Conservation (phyloP, 2,329 filamentous ascomycete species). For the Neonectria faginata region DNA sequence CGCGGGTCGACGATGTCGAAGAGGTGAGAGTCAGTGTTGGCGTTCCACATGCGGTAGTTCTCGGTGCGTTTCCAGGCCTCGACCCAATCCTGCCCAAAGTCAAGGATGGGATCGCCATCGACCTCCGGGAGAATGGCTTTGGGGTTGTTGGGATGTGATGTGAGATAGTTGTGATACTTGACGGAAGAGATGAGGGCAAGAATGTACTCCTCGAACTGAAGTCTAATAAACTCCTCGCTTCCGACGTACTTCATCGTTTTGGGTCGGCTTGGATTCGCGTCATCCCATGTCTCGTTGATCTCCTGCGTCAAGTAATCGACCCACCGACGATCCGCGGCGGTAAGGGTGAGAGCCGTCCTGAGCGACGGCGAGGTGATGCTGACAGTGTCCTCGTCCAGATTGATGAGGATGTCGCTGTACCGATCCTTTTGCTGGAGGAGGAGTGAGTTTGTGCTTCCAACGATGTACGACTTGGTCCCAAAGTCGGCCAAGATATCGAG, state of each 20-base stretch:
- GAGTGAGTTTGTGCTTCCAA: constrained; percentile 95
- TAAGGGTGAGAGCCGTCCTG: constrained; percentile 79
- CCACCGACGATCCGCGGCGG: constrained; percentile 91
- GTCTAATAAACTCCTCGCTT: constrained; percentile 95
- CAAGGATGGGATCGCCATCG: constrained; percentile 85
- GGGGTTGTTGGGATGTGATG: constrained; percentile 75
- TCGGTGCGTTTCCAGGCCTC: constrained; percentile 89
- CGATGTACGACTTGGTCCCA: constrained; percentile 96
- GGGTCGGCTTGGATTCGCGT: constrained; percentile 86
- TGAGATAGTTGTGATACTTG: constrained; percentile 85
- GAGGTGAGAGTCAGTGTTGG: constrained; percentile 83
- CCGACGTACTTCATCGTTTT: constrained; percentile 95
- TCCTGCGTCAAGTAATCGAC: constrained; percentile 95
- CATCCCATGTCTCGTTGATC: constrained; percentile 97
- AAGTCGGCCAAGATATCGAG: constrained; percentile 93
- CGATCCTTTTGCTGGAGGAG: constrained; percentile 93
- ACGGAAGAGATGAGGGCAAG: constrained; percentile 87
- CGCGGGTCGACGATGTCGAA: constrained; percentile 95
- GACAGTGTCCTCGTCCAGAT: constrained; percentile 89
- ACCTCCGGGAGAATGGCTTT: constrained; percentile 74
- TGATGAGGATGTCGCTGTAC: constrained; percentile 96
- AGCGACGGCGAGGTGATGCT: constrained; percentile 86
- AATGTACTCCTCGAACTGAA: constrained; percentile 97
- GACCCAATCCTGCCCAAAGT: constrained; percentile 88
- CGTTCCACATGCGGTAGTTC: constrained; percentile 91